A percentile compares a stretch with the other conserved stretches of the same genome.
These are phyloP conservation scores for Neophaeococcomyces mojaviensis DNA, from an alignment of 2,329 filamentous ascomycete species.

Conservation along the genomic window DNA sequence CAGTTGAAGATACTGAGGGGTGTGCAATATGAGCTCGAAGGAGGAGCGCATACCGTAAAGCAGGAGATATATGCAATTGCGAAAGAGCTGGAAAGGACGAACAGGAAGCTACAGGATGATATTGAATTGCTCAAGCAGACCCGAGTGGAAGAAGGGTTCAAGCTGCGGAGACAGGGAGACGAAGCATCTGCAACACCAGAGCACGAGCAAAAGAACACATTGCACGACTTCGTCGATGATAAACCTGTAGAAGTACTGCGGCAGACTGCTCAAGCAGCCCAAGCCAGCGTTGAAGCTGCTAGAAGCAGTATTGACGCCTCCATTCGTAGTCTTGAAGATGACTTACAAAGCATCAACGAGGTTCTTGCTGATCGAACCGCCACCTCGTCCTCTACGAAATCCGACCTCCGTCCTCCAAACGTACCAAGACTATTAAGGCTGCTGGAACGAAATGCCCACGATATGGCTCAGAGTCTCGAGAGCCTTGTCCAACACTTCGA, in stretches of 20 bases:
- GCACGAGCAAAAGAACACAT: conserved; percentile 37
- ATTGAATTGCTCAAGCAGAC: conserved; percentile 50
- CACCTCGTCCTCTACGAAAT: conserved; percentile 24
- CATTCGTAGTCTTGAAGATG: conserved; percentile 62
- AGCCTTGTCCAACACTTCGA: conserved; percentile 85
- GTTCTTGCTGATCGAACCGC: conserved; percentile 33
- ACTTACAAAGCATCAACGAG: conserved; percentile 59
- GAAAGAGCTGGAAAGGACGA: conserved; percentile 51
- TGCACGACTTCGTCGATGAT: conserved; percentile 62
- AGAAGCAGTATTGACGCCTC: conserved; percentile 51
- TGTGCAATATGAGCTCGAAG: conserved; percentile 38
- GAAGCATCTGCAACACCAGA: neutral
- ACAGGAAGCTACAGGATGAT: conserved; percentile 49
- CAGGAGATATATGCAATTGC: conserved; percentile 43
- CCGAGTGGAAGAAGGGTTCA: conserved; percentile 50
- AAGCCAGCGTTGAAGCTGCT: conserved; percentile 53
- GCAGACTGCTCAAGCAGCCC: conserved; percentile 49
- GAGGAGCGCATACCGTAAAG: conserved; percentile 35
- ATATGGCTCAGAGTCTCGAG: conserved; percentile 73
- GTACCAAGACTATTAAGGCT: conserved; percentile 51
- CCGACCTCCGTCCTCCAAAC: conserved; percentile 29
- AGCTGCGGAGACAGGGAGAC: conserved; percentile 28
- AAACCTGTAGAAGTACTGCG: conserved; percentile 52
- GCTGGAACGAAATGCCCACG: conserved; percentile 67
- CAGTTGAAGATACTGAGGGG: conserved; percentile 39